These are phyloP conservation scores for Amphibolis antarctica DNA, from an alignment of 106 monocot species.

Conservation along the genomic window DNA sequence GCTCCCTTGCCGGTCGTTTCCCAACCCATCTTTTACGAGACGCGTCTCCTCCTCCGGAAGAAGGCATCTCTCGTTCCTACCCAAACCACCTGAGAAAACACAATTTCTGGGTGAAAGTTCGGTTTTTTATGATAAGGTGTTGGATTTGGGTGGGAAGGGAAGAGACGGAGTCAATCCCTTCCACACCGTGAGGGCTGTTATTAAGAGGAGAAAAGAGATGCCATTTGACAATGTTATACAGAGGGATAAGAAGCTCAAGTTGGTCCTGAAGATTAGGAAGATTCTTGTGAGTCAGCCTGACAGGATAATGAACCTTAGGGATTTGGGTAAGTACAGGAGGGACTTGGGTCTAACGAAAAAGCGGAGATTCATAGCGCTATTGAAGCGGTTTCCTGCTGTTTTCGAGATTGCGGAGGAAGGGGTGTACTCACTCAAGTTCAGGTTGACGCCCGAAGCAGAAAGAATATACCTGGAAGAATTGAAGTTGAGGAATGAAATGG, in stretches of 20 bases:
- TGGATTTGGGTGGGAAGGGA: neutral
- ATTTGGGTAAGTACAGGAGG: slow-evolving; percentile 55
- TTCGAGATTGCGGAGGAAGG: slow-evolving; percentile 95
- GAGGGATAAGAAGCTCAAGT: slow-evolving; percentile 92
- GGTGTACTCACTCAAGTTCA: slow-evolving; percentile 74
- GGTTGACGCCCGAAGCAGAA: slow-evolving; percentile 73
- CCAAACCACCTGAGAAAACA: slow-evolving; percentile 7
- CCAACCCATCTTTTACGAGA: slow-evolving; percentile 6
- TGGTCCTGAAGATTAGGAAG: slow-evolving; percentile 79
- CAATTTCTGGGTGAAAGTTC: slow-evolving; percentile 33
- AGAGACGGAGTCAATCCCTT: slow-evolving; percentile 4
- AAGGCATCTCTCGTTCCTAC: slow-evolving; percentile 9
- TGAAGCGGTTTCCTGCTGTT: slow-evolving; percentile 78
- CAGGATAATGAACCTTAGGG: slow-evolving; percentile 68
- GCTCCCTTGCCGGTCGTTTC: slow-evolving; percentile 13
- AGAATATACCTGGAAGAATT: slow-evolving; percentile 73
- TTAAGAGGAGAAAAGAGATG: slow-evolving; percentile 78
- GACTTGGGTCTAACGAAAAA: slow-evolving; percentile 83
- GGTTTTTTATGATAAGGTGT: neutral
- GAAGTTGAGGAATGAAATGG: slow-evolving; percentile 69
- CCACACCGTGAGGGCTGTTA: slow-evolving; percentile 21
- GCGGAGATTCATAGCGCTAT: slow-evolving; percentile 76
- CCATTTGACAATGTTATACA: slow-evolving; percentile 92
- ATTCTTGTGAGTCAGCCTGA: slow-evolving; percentile 91
- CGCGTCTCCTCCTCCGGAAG: slow-evolving; percentile 8